phyloP scores from a whole-genome alignment of 345 rosid genomes.

The Rhodamnia rubescens region DNA sequence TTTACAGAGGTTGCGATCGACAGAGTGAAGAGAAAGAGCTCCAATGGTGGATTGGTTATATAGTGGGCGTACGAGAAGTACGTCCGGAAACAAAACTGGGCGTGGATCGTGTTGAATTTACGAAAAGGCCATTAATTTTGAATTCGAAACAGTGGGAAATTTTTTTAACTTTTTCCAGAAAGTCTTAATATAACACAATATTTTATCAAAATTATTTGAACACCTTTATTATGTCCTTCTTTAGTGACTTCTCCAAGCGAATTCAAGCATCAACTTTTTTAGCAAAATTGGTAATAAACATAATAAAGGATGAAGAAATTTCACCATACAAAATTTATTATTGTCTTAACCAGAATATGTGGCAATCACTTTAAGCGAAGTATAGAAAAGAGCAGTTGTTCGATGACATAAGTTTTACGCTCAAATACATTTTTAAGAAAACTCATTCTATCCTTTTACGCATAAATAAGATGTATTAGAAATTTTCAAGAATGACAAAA shows the following conservation, averaged over 20 bases:
- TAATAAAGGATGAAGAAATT: background rate
- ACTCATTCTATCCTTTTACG: background rate
- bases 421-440: background rate
- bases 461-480: background rate
- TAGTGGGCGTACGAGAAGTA: background rate
- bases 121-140: conserved; percentile 7
- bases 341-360: too few relatives aligned
- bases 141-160: background rate
- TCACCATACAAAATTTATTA: background rate
- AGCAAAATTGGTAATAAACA: background rate
- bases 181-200: background rate
- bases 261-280: background rate
- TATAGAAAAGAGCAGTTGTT: too few relatives aligned
- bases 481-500: too few relatives aligned
- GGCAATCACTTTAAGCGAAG: background rate
- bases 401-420: background rate
- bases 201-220: background rate
- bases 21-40: background rate
- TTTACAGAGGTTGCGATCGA: background rate
- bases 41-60: background rate
- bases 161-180: background rate
- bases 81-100: background rate
- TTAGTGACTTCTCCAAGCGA: background rate
- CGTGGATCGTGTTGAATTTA: conserved; percentile 6
- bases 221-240: background rate